These are phyloP conservation scores for Senecio squalidus DNA, from an alignment of 140 eudicot species.

Conservation along the genomic window DNA sequence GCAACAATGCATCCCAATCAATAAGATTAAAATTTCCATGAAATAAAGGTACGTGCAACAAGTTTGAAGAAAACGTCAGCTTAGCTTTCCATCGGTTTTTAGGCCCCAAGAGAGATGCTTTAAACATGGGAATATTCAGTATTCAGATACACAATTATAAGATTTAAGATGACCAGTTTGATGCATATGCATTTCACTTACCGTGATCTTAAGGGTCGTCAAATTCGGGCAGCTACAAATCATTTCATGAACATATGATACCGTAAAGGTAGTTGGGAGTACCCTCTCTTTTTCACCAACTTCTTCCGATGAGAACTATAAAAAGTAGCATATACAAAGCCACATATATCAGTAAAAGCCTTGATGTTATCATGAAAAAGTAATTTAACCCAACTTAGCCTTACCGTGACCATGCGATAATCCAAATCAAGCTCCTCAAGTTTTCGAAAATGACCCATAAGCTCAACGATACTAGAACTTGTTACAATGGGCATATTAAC, in stretches of 20 bases:
- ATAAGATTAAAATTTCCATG: too few relatives aligned
- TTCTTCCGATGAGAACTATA: neutral
- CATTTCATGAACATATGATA: neutral
- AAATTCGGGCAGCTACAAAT: conserved; percentile 5
- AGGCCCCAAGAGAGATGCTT: too few relatives aligned
- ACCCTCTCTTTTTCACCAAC: neutral
- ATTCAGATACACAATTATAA: neutral
- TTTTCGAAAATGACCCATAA: neutral
- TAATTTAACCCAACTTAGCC: neutral
- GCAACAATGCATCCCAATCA: too few relatives aligned
- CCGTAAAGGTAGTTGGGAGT: neutral
- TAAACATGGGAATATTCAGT: too few relatives aligned
- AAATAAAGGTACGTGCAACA: too few relatives aligned
- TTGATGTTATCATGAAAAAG: neutral
- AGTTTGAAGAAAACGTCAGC: too few relatives aligned
- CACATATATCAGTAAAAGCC: neutral
- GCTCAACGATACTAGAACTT: neutral
- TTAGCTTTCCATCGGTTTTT: too few relatives aligned
- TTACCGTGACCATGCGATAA: neutral
- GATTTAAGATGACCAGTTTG: neutral
- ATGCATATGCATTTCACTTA: neutral
- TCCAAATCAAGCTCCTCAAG: neutral
- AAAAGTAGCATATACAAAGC: conserved; percentile 6
- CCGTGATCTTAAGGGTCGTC: conserved; percentile 4
- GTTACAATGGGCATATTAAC: neutral